A percentile compares a stretch with the other conserved stretches of the same genome.
Evolutionary conservation across 192 early-diverging fungal genomes (phyloP).

Genomic region (Linnemannia hyalina): DNA sequence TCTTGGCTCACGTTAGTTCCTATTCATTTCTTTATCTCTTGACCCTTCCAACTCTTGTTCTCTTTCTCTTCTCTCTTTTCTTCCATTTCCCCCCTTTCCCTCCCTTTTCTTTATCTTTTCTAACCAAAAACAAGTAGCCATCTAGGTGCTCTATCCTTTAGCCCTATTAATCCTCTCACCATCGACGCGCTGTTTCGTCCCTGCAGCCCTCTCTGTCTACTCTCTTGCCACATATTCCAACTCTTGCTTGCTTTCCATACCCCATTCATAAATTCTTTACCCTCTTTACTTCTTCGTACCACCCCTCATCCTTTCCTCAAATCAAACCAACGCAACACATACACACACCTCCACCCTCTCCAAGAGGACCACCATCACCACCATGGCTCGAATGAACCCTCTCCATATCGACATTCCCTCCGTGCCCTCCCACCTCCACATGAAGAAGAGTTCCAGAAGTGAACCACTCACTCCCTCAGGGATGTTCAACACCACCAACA

Average conservation of each 20-base stretch:
- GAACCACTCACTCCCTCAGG: neutral
- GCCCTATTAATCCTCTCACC: neutral
- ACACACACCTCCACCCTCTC: neutral
- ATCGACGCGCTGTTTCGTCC: neutral
- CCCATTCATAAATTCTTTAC: neutral
- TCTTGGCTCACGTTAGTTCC: neutral
- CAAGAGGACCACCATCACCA: neutral
- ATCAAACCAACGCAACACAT: neutral
- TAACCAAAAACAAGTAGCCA: neutral
- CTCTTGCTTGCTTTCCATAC: neutral
- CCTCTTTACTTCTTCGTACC: neutral
- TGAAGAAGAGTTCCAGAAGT: neutral
- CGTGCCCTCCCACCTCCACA: neutral
- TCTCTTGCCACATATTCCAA: neutral
- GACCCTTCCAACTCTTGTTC: neutral
- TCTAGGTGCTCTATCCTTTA: neutral
- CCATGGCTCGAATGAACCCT: conserved; percentile 6
- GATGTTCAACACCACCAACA: neutral
- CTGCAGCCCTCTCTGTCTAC: neutral
- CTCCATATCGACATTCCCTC: conserved; percentile 12
- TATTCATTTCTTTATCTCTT: neutral
- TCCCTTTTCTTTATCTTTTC: neutral
- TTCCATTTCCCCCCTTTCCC: neutral
- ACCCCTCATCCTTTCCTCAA: neutral
- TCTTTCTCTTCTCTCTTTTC: neutral